phyloP scores from a whole-genome alignment of 2,329 filamentous ascomycete species.

The Cladosporium sp. region DNA sequence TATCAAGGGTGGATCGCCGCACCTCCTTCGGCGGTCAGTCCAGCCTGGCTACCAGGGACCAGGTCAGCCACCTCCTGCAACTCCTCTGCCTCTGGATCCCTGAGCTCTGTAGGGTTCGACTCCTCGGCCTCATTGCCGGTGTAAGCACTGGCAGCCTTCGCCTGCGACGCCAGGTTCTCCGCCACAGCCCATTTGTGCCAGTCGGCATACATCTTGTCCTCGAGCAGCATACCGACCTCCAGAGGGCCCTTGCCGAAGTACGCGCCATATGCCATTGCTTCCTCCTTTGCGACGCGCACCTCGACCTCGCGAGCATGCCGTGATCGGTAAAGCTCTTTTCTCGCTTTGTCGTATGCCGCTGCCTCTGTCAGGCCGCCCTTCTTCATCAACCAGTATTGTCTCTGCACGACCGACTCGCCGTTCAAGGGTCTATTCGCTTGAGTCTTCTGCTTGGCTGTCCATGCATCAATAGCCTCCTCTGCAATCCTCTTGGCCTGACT shows the following conservation, averaged over 20 bases:
- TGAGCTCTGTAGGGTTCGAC: conserved; percentile 28
- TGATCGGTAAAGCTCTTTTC: conserved; percentile 84
- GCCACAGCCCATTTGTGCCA: conserved; percentile 78
- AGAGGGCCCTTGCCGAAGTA: conserved; percentile 77
- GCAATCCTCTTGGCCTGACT: too few species aligned
- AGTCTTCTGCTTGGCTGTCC: conserved; percentile 45
- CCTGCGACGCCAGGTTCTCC: conserved; percentile 47
- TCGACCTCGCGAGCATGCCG: conserved; percentile 81
- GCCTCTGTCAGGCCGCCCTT: conserved; percentile 36
- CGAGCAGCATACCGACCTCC: conserved; percentile 76
- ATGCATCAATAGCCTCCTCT: conserved; percentile 10
- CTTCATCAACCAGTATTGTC: conserved; percentile 81
- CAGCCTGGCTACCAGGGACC: conserved; percentile 30
- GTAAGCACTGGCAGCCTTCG: conserved; percentile 44
- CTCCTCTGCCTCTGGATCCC: conserved; percentile 32
- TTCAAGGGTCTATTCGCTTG: conserved; percentile 74
- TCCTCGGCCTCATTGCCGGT: conserved; percentile 34
- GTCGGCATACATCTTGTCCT: conserved; percentile 72
- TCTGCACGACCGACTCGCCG: conserved; percentile 73
- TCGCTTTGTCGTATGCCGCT: conserved; percentile 78
- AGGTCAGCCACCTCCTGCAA: conserved; percentile 32
- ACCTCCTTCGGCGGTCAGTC: conserved; percentile 36
- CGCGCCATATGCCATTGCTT: conserved; percentile 79
- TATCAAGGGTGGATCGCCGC: conserved; percentile 33
- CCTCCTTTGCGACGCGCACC: conserved; percentile 77